Conservation (phyloP, 371 early-diverging fungal genomes). For the Umbelopsis sp. region DNA sequence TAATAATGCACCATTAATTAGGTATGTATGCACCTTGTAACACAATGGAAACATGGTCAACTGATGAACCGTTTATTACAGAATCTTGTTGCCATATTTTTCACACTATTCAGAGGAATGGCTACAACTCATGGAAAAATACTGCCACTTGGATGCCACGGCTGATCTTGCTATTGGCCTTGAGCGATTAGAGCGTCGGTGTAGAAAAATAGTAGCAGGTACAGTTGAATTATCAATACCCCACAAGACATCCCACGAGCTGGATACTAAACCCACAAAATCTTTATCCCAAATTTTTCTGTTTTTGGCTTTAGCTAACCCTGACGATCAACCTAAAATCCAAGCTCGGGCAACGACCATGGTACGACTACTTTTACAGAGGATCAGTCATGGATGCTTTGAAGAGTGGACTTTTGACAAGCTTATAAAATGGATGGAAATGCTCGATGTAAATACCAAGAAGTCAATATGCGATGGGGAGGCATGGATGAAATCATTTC, state of each 20-base stretch:
- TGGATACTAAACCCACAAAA: neutral
- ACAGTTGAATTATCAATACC: neutral
- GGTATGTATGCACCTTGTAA: neutral
- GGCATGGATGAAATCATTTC: neutral
- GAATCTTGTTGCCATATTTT: conserved; percentile 9
- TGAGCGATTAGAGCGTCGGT: neutral
- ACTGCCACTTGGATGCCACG: neutral
- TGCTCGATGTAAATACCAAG: neutral
- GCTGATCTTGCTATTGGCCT: neutral
- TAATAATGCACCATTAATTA: neutral
- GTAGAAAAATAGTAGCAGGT: neutral
- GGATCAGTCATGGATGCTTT: conserved; percentile 6
- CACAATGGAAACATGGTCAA: neutral
- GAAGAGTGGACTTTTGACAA: conserved; percentile 6
- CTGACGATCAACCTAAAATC: neutral
- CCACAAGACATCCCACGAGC: no score
- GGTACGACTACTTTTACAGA: neutral
- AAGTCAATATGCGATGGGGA: neutral
- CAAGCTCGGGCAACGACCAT: neutral
- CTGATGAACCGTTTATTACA: neutral
- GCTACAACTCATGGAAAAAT: neutral
- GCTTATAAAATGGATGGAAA: neutral
- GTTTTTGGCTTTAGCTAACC: neutral
- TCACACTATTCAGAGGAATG: conserved; percentile 8
- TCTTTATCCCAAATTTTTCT: neutral